phyloP scores from a whole-genome alignment of 78 protist species.

The Pelomyxa schiedti region DNA sequence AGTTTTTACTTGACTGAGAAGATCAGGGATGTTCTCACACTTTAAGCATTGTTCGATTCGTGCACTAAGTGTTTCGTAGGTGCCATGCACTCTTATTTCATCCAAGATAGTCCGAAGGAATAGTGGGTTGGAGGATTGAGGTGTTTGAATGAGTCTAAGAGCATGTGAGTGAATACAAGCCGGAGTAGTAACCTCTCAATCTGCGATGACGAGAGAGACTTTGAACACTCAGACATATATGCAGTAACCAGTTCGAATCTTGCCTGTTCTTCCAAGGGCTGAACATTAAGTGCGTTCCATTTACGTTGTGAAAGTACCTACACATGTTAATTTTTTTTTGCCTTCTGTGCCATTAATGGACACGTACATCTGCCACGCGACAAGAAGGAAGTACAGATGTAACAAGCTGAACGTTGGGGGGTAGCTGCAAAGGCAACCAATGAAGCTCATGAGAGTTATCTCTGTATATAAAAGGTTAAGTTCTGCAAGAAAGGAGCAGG shows the following conservation, averaged over 20 bases:
- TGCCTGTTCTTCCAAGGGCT: not conserved
- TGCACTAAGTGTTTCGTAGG: not conserved
- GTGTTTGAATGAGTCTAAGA: no score
- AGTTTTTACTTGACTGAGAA: not conserved
- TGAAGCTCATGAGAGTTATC: constrained; percentile 1
- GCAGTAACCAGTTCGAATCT: not conserved
- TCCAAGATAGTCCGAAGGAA: constrained; percentile 2
- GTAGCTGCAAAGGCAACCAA: not conserved
- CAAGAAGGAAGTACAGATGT: not conserved
- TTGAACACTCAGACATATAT: no score
- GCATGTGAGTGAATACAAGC: no score
- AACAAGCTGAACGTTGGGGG: not conserved
- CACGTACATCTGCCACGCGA: no score
- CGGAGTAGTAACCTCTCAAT: no score
- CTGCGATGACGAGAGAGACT: no score
- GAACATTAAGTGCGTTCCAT: not conserved
- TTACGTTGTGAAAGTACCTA: not conserved
- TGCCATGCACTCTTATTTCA: not conserved
- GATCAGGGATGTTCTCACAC: not conserved
- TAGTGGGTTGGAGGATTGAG: constrained; percentile 2
- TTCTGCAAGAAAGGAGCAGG: no score
- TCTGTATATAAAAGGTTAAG: no score
- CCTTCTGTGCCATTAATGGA: no score
- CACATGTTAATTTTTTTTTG: no score
- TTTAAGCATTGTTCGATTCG: not conserved